These are phyloP conservation scores for Lepidium aucheri DNA, from an alignment of 345 rosid species.

Conservation along the genomic window DNA sequence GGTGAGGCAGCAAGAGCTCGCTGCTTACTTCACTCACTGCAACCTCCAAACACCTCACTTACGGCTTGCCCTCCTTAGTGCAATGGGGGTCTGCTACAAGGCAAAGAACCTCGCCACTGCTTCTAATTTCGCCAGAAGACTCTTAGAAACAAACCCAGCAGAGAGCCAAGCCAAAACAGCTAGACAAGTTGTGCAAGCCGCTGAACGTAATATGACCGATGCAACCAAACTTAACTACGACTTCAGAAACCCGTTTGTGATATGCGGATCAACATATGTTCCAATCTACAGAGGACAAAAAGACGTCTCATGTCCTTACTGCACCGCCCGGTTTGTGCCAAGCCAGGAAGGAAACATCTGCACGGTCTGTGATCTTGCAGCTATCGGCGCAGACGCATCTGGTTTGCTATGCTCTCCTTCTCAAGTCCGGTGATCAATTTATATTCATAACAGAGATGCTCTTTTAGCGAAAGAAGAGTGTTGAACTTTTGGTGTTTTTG, in stretches of 20 bases:
- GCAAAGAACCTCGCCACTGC: constrained; percentile 76
- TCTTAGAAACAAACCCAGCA: constrained; percentile 61
- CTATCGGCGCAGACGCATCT: constrained; percentile 86
- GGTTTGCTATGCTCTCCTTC: constrained; percentile 90
- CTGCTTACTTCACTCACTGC: constrained; percentile 96
- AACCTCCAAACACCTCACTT: constrained; percentile 81
- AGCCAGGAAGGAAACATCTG: constrained; percentile 67
- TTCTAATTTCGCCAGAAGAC: constrained; percentile 67
- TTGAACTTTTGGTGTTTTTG: not conserved
- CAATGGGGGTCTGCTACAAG: constrained; percentile 78
- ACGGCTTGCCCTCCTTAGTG: constrained; percentile 65
- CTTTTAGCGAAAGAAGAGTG: not conserved
- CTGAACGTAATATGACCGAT: constrained; percentile 73
- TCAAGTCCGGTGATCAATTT: constrained; percentile 47
- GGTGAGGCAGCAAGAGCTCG: constrained; percentile 84
- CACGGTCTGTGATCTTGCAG: constrained; percentile 71
- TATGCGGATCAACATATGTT: constrained; percentile 79
- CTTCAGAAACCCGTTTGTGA: constrained; percentile 84
- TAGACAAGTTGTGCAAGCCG: constrained; percentile 73
- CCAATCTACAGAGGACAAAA: constrained; percentile 93
- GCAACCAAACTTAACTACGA: constrained; percentile 64
- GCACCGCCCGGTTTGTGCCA: constrained; percentile 73
- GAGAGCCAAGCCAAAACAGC: constrained; percentile 78
- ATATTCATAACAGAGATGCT: not conserved
- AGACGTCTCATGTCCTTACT: constrained; percentile 79